Percentiles rank a stretch among this genome's conserved stretches.
These are phyloP conservation scores for Globisporangium sylvaticum DNA, from an alignment of 352 stramenopile genomes.

Conservation along the genomic window DNA sequence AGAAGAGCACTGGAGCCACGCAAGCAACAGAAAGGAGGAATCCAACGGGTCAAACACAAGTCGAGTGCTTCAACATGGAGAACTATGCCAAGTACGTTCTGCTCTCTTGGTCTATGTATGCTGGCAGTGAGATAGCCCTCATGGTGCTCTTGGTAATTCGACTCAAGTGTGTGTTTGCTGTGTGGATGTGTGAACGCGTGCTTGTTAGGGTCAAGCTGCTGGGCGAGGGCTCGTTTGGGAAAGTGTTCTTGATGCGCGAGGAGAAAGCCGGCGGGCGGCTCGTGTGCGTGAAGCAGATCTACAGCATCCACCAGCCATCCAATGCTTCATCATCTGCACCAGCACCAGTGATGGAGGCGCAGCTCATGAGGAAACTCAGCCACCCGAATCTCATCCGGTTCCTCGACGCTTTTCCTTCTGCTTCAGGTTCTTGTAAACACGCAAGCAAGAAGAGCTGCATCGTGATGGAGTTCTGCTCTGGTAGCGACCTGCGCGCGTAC, in stretches of 20 bases:
- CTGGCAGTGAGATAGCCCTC: background rate
- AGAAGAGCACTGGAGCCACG: background rate
- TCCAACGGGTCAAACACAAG: background rate
- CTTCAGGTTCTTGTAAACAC: background rate
- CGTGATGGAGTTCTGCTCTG: constrained; percentile 92
- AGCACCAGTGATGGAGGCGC: constrained; percentile 34
- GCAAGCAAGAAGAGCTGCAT: constrained; percentile 48
- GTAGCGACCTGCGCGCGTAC: constrained; percentile 48
- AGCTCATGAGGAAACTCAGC: constrained; percentile 77
- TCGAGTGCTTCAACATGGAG: constrained; percentile 25
- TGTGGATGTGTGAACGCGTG: background rate
- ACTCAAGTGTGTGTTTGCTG: background rate
- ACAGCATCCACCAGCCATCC: constrained; percentile 30
- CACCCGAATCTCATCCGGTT: constrained; percentile 93
- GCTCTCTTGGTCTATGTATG: background rate
- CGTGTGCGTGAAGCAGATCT: constrained; percentile 88
- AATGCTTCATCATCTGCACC: background rate
- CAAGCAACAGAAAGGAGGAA: background rate
- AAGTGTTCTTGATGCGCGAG: constrained; percentile 88
- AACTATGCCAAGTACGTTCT: constrained; percentile 36
- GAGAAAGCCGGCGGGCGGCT: constrained; percentile 48
- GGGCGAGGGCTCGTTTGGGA: constrained; percentile 88
- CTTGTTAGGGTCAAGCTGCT: constrained; percentile 50
- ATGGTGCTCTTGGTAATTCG: background rate
- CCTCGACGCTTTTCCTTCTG: constrained; percentile 43